These are phyloP conservation scores for Penicillium alfredii DNA, from an alignment of 495 filamentous ascomycete species.

Conservation along the genomic window DNA sequence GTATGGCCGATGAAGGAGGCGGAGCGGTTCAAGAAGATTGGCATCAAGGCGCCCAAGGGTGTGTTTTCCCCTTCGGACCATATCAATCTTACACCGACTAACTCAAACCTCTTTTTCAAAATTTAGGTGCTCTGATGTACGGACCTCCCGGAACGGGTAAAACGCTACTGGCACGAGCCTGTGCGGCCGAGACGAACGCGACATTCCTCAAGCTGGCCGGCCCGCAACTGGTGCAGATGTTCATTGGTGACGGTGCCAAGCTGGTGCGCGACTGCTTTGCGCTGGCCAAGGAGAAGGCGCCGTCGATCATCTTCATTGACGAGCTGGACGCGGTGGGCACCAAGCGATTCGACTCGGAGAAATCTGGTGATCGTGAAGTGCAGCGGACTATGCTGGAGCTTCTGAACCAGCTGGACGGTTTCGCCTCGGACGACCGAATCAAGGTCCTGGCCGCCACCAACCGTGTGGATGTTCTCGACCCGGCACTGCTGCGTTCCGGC, in stretches of 20 bases:
- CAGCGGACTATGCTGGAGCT: slow-evolving; percentile 99
- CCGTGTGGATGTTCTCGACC: slow-evolving; percentile 95
- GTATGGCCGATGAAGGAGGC: slow-evolving; percentile 99
- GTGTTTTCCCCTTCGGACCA: slow-evolving; percentile 19
- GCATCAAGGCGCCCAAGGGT: slow-evolving; percentile 99
- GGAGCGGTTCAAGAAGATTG: slow-evolving; percentile 97
- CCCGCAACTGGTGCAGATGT: slow-evolving; percentile 99
- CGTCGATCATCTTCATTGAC: slow-evolving; percentile 99
- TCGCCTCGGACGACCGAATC: slow-evolving; percentile 97
- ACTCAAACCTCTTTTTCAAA: slow-evolving; percentile 5
- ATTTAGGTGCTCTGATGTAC: slow-evolving; percentile 90
- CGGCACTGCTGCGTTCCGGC: slow-evolving; percentile 86
- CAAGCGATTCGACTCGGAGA: slow-evolving; percentile 98
- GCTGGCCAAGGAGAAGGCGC: slow-evolving; percentile 95
- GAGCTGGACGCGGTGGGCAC: slow-evolving; percentile 96
- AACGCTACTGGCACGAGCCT: slow-evolving; percentile 93
- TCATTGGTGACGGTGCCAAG: slow-evolving; percentile 98
- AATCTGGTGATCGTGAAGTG: slow-evolving; percentile 95
- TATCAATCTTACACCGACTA: not conserved
- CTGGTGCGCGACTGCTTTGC: slow-evolving; percentile 97
- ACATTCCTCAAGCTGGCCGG: slow-evolving; percentile 99
- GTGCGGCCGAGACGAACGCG: slow-evolving; percentile 95
- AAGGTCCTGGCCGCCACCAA: slow-evolving; percentile 98
- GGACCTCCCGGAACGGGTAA: slow-evolving; percentile 95
- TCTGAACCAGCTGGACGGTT: slow-evolving; percentile 97